phyloP scores from a whole-genome alignment of 139 green algal species.

The Astrephomene gubernaculifera region DNA sequence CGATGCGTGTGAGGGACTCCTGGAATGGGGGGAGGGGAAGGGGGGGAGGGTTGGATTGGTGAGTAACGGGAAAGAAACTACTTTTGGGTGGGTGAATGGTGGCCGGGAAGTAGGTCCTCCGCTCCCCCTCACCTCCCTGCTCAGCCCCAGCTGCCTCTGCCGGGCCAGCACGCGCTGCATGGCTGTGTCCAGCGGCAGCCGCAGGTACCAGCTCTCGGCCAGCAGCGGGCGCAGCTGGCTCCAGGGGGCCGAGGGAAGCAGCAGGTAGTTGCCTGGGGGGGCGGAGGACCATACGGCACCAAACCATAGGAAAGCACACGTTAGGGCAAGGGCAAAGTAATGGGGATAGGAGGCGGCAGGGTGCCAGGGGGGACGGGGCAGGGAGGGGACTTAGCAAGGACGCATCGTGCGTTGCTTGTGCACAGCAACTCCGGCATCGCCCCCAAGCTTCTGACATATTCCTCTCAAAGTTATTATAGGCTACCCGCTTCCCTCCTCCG shows the following conservation, averaged over 20 bases:
- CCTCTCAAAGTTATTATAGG: background rate
- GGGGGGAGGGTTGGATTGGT: background rate
- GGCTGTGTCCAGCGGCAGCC: slow-evolving; percentile 70
- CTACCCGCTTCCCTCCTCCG: background rate
- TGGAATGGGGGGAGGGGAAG: background rate
- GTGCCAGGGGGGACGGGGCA: background rate
- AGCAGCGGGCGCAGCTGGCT: slow-evolving; percentile 59
- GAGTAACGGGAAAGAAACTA: background rate
- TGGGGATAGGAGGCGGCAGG: background rate
- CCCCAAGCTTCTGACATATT: background rate
- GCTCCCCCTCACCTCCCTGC: slow-evolving; percentile 44
- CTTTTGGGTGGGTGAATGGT: background rate
- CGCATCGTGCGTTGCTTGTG: background rate
- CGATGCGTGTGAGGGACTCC: slow-evolving; percentile 62
- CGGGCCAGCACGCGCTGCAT: slow-evolving; percentile 73
- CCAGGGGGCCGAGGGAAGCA: slow-evolving; percentile 78
- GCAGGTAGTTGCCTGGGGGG: slow-evolving; percentile 91
- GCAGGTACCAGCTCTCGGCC: slow-evolving; percentile 86
- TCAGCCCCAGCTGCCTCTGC: slow-evolving; percentile 68
- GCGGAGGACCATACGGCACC: background rate
- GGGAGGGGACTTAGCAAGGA: background rate
- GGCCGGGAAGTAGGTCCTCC: background rate
- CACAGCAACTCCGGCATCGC: too few species aligned
- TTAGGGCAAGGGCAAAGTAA: too few species aligned
- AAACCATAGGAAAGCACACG: background rate